Base-by-base conservation (phyloP, 2,329 filamentous ascomycete genomes). In the Fusarium goolgardi region DNA sequence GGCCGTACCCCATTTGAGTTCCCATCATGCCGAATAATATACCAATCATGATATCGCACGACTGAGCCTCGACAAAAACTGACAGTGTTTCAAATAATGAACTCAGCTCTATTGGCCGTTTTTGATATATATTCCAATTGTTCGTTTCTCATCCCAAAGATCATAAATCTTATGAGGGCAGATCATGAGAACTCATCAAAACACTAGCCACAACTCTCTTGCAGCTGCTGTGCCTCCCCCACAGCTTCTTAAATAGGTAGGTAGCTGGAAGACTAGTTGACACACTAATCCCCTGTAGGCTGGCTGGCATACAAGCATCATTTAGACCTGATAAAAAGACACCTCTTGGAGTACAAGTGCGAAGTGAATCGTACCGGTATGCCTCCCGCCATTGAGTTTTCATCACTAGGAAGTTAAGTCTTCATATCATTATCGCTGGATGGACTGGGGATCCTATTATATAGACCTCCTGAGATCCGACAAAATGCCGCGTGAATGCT, bases 11-110 rank as follows among this genome's bases (percentile, higher is more conserved):
- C 51, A 56, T 59, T 57, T 20, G n/a, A 16, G 7, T 23, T 16
- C 34, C 12, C 18, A 44, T 45, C 46, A 45, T 45, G 34, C 53
- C 25, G 41, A 13, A 13, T 6, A 39, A 29, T 39, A n/a, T 20
- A 31, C 21, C 29, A 29, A 63, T 63, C 62, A 65, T 65, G 54
- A 65, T 54, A 65, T 44, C 34, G 35, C 39, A 32, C 29, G 34
- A 45, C 23, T 18, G 34, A 20, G 31, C 35, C 45, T 52, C 31
- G 55, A 43, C 44, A 10, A 40, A 46, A 13, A 46, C 21, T 27
- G 43, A 54, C 32, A 23, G 7, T 9, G 43, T 27, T 23, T 35
- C 34, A 47, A 34, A 41, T 32, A 43, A 39, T 13, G 21, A 47
- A 54, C 47, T 51, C 59, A 45, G 39, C 25, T 43, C 37, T 53